phyloP scores from a whole-genome alignment of 768 basidiomycete species.

The Leccinum incarnatum region DNA sequence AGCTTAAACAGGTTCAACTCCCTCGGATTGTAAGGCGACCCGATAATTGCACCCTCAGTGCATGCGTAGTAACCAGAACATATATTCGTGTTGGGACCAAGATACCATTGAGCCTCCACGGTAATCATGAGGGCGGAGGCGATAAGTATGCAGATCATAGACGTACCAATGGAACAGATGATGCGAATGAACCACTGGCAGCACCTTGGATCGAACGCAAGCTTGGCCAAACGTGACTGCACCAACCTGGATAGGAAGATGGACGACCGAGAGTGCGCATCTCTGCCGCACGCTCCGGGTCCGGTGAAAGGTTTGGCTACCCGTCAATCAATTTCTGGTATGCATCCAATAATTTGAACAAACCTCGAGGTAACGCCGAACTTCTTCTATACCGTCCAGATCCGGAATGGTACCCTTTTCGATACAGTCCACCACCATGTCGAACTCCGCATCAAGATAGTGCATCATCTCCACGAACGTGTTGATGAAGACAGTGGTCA shows the following conservation, averaged over 20 bases:
- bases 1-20: slow-evolving; percentile 12
- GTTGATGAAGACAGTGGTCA: slow-evolving; percentile 5
- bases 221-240: slow-evolving; percentile 11
- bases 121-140: neutral
- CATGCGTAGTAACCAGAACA: neutral
- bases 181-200: slow-evolving; percentile 15
- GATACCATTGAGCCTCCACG: slow-evolving; percentile 13
- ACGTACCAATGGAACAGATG: slow-evolving; percentile 10
- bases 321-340: neutral
- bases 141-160: neutral
- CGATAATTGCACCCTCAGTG: slow-evolving; percentile 9
- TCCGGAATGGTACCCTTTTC: slow-evolving; percentile 9
- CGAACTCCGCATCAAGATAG: slow-evolving; percentile 8
- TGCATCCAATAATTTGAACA: neutral
- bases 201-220: slow-evolving; percentile 6
- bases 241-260: slow-evolving; percentile 15
- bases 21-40: slow-evolving; percentile 1
- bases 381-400: slow-evolving; percentile 1
- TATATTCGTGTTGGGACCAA: slow-evolving; percentile 6
- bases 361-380: slow-evolving; percentile 5
- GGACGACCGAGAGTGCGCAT: slow-evolving; percentile 13
- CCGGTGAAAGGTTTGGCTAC: slow-evolving; percentile 5
- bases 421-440: slow-evolving; percentile 12
- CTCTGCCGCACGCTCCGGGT: slow-evolving; percentile 8
- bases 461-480: slow-evolving; percentile 14